Conservation (phyloP, 2,329 filamentous ascomycete genomes). For the Xylaria sp. region DNA sequence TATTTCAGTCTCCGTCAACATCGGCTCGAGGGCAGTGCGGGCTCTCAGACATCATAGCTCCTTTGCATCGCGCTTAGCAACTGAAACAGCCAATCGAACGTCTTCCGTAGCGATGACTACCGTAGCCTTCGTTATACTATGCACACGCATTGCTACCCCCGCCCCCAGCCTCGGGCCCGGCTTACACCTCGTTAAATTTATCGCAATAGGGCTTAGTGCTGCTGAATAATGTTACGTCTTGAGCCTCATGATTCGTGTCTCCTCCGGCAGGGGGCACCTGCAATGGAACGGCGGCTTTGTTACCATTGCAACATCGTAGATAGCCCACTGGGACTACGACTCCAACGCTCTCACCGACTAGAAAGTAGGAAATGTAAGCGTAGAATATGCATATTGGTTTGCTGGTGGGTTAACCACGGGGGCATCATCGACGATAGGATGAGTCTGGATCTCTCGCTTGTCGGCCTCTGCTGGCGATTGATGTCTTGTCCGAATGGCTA, state of each 20-base stretch:
- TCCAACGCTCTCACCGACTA: neutral
- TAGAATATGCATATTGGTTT: neutral
- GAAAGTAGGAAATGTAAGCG: neutral
- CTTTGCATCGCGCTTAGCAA: neutral
- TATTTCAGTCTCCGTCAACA: neutral
- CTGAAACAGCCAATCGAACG: slow-evolving; percentile 20
- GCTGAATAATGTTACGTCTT: slow-evolving; percentile 15
- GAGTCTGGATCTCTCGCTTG: neutral
- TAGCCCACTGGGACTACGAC: neutral
- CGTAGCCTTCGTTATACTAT: slow-evolving; percentile 9
- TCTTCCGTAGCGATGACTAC: slow-evolving; percentile 31
- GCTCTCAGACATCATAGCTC: neutral
- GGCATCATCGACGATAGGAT: neutral
- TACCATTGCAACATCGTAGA: neutral
- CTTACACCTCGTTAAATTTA: slow-evolving; percentile 46
- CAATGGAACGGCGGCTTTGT: slow-evolving; percentile 14
- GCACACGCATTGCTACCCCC: slow-evolving; percentile 9
- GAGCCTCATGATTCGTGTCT: slow-evolving; percentile 28
- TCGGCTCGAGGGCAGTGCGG: neutral
- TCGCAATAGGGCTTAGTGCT: slow-evolving; percentile 47
- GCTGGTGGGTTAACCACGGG: neutral
- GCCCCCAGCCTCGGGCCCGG: slow-evolving; percentile 3
- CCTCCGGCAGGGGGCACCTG: slow-evolving; percentile 5
- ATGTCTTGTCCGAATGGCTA: neutral
- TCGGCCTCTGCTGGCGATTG: neutral